These are phyloP conservation scores for Trichoderma afroharzianum DNA, from an alignment of 2,329 filamentous ascomycete species.

Conservation along the genomic window DNA sequence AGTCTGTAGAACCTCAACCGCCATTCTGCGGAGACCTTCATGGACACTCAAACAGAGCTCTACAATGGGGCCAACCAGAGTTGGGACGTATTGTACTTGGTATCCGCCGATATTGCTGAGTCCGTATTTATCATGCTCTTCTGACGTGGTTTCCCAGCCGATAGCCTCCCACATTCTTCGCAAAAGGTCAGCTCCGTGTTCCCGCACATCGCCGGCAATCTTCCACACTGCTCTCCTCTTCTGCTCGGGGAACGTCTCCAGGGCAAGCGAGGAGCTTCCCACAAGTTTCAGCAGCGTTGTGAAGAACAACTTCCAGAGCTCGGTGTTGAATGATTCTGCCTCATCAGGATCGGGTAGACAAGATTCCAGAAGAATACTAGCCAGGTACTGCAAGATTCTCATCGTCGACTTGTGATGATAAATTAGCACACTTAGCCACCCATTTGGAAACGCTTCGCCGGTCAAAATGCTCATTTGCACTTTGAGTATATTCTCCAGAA, in stretches of 20 bases:
- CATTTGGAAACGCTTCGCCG: slow-evolving; percentile 82
- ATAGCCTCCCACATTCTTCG: slow-evolving; percentile 89
- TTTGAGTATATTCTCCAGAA: slow-evolving; percentile 75
- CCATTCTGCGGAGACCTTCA: slow-evolving; percentile 82
- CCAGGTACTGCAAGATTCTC: slow-evolving; percentile 77
- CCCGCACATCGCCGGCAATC: slow-evolving; percentile 92
- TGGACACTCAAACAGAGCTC: slow-evolving; percentile 94
- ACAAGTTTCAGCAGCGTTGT: slow-evolving; percentile 84
- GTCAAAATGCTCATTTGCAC: slow-evolving; percentile 86
- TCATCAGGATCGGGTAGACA: slow-evolving; percentile 89
- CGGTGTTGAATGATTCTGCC: slow-evolving; percentile 86
- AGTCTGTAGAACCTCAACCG: slow-evolving; percentile 88
- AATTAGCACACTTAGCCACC: slow-evolving; percentile 90
- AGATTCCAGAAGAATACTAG: slow-evolving; percentile 72
- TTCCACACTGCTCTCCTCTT: slow-evolving; percentile 97
- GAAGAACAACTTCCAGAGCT: slow-evolving; percentile 92
- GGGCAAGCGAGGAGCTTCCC: slow-evolving; percentile 78
- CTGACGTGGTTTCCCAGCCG: slow-evolving; percentile 84
- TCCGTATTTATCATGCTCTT: slow-evolving; percentile 75
- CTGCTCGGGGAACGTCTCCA: slow-evolving; percentile 96
- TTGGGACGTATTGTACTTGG: slow-evolving; percentile 96
- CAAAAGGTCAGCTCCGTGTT: slow-evolving; percentile 83
- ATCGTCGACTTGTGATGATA: slow-evolving; percentile 90
- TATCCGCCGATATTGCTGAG: slow-evolving; percentile 88
- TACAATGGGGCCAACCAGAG: slow-evolving; percentile 84